Conservation (phyloP, 441 rosid genomes). For the Adansonia gregorii region DNA sequence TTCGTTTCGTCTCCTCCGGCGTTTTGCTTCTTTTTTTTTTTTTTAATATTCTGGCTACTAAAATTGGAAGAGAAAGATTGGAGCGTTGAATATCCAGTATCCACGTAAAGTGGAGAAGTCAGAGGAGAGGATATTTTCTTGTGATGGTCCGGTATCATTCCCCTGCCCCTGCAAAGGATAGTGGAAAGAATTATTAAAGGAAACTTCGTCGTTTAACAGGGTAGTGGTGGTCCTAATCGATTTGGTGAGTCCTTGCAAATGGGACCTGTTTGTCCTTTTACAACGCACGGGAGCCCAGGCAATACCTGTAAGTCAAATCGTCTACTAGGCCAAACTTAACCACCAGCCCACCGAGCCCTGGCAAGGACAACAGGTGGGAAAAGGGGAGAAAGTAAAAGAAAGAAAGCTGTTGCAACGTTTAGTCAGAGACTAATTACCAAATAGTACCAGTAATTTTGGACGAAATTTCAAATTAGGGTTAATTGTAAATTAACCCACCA, state of each 20-base stretch:
- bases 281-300: not conserved
- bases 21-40: not conserved
- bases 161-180: not conserved
- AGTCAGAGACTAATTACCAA: no score
- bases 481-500: no score
- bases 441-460: no score
- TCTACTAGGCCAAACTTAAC: not conserved
- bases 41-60: no score
- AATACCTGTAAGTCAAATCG: not conserved
- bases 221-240: not conserved
- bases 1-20: not conserved
- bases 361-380: not conserved
- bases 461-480: no score
- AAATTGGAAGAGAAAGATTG: not conserved
- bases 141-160: not conserved
- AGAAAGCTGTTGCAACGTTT: no score
- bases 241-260: not conserved
- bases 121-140: not conserved
- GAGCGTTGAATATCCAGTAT: not conserved
- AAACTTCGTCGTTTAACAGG: conserved; percentile 19
- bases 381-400: no score
- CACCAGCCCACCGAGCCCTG: not conserved
- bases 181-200: conserved; percentile 6
- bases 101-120: conserved; percentile 2
- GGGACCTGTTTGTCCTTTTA: not conserved